Evolutionary conservation across 148 eudicot species (phyloP), one percentile per base, ranked within the genome.

Genomic region (Fagopyrum esculentum): DNA sequence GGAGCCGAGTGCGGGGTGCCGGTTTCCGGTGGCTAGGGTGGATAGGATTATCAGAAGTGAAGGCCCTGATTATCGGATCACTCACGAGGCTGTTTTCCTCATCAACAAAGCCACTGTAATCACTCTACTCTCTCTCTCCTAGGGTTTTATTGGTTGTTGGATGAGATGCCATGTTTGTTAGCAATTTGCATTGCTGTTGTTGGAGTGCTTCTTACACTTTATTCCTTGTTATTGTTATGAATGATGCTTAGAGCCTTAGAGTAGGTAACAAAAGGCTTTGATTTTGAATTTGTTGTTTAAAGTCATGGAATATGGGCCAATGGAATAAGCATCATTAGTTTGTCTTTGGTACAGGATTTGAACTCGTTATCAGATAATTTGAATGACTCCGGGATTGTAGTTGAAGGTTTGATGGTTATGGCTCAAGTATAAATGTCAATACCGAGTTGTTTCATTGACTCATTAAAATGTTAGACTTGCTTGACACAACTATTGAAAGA

Each of bases 31-130:
- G 86, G 71, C 74, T 73, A 80, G 89, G 15, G 51, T 88, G 6
- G 84, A 76, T 45, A 73, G 84, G 82, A 88, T 88, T 48, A 77
- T 86, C 6, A 86, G 78, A 78, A 77, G 79, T 43, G 88, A 84
- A 45, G 83, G 74, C 73, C 57, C 81, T 52, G 85, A 83, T 69
- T 43, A 76, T 72, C 83, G 81, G 13, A 77, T 88, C 75, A 68
- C 81, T 40, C 81, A 84, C 40, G 92, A 88, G 60, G 85, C 92
- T 29, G 75, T 82, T 74, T 88, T 84, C 55, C 76, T 86, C 78
- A 74, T 86, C 77, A 88, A 88, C 75, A 85, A 84, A 81, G 89
- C 92, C 52, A 60, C 88, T 83, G 92, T 88, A 86, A 75, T 45
- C 46, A 15, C 59, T 75, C 45, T 60, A 17, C 22, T 50, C 22